A percentile compares a stretch with the other conserved stretches of the same genome.
phyloP scores from a whole-genome alignment of 2,329 filamentous ascomycete genomes.

The Fusarium foetens region DNA sequence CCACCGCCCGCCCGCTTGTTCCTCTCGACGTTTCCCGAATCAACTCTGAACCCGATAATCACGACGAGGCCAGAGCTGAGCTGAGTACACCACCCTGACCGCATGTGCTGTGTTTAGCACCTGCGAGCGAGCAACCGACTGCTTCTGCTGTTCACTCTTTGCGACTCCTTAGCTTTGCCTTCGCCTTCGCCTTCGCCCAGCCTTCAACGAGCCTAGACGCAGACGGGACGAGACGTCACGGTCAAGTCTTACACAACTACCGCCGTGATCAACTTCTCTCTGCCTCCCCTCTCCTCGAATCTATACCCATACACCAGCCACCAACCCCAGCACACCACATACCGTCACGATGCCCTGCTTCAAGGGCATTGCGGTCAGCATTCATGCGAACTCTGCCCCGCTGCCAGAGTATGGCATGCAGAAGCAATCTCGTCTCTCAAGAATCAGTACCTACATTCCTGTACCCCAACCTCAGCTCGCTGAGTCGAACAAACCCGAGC shows the following conservation, averaged over 20 bases:
- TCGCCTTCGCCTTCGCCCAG: not conserved
- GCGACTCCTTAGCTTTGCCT: constrained; percentile 8
- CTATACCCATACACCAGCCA: constrained; percentile 21
- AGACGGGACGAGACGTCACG: constrained; percentile 14
- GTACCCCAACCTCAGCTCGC: constrained; percentile 85
- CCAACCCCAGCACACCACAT: constrained; percentile 17
- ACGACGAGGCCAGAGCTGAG: constrained; percentile 32
- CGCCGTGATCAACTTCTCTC: constrained; percentile 26
- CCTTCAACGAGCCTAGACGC: constrained; percentile 22
- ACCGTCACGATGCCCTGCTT: constrained; percentile 84
- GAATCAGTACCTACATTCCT: constrained; percentile 97
- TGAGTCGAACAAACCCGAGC: constrained; percentile 80
- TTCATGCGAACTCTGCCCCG: constrained; percentile 83
- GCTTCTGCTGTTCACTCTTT: constrained; percentile 27
- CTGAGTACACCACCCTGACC: constrained; percentile 34
- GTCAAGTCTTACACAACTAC: constrained; percentile 22
- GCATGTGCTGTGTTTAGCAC: constrained; percentile 24
- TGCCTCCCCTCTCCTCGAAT: constrained; percentile 32
- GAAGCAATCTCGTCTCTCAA: constrained; percentile 87
- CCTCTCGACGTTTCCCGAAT: constrained; percentile 41
- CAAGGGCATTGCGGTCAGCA: constrained; percentile 98
- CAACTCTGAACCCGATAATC: constrained; percentile 33
- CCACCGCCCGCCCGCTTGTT: constrained; percentile 42
- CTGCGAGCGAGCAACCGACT: constrained; percentile 30
- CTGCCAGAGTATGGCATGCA: constrained; percentile 94